These are phyloP conservation scores for Trichoderma gamsii DNA, from an alignment of 495 filamentous ascomycete genomes.

Conservation along the genomic window DNA sequence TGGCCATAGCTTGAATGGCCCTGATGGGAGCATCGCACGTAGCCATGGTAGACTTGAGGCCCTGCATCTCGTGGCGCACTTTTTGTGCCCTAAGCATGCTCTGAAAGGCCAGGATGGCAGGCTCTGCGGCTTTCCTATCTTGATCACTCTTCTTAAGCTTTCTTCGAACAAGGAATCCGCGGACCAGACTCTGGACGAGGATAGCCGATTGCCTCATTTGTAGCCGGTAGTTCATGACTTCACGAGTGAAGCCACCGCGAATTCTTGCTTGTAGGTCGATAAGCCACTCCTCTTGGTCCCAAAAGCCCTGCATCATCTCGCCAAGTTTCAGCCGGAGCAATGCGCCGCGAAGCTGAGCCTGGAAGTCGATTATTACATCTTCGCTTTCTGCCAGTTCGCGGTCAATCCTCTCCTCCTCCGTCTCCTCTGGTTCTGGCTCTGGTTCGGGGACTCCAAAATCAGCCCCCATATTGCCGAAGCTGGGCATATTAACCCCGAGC, in stretches of 20 bases:
- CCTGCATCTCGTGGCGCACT: slow-evolving; percentile 60
- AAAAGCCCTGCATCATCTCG: slow-evolving; percentile 78
- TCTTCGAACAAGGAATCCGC: slow-evolving; percentile 72
- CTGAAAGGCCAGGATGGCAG: slow-evolving; percentile 72
- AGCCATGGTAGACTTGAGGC: slow-evolving; percentile 55
- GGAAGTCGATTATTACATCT: slow-evolving; percentile 64
- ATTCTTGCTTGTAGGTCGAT: slow-evolving; percentile 78
- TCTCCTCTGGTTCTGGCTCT: slow-evolving; percentile 63
- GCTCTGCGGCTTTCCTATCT: slow-evolving; percentile 41
- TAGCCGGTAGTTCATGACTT: slow-evolving; percentile 71
- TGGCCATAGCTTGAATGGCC: slow-evolving; percentile 66
- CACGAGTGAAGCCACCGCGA: slow-evolving; percentile 62
- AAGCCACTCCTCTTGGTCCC: slow-evolving; percentile 76
- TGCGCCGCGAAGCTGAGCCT: slow-evolving; percentile 81
- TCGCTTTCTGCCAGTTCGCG: slow-evolving; percentile 77
- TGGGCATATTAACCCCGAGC: slow-evolving; percentile 90
- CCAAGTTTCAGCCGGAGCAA: slow-evolving; percentile 72
- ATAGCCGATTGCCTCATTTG: slow-evolving; percentile 73
- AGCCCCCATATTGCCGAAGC: slow-evolving; percentile 93
- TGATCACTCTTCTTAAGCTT: slow-evolving; percentile 52
- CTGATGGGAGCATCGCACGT: slow-evolving; percentile 50
- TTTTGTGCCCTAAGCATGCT: slow-evolving; percentile 73
- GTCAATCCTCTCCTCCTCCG: slow-evolving; percentile 83
- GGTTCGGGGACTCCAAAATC: slow-evolving; percentile 81
- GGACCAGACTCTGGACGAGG: slow-evolving; percentile 67